A percentile compares a stretch with the other conserved stretches of the same genome.
Conservation (phyloP, 805 yeast genomes). For the Suhomyces sp. region DNA sequence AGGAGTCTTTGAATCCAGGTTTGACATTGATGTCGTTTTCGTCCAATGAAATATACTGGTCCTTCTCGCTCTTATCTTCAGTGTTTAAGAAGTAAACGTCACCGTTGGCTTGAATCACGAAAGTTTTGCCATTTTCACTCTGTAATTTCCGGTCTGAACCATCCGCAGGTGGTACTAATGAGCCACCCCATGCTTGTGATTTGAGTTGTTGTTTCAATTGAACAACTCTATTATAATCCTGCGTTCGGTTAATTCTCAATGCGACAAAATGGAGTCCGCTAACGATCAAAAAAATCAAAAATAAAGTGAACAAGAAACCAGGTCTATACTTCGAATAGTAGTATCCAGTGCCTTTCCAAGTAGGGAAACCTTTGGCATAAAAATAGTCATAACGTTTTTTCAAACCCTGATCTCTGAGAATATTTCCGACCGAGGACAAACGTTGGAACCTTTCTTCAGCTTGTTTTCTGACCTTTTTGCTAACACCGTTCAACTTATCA, state of each 20-base stretch:
- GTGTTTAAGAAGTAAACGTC: conserved; percentile 48
- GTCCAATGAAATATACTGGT: conserved; percentile 38
- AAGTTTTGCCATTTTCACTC: conserved; percentile 46
- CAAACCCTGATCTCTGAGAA: conserved; percentile 55
- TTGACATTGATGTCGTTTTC: conserved; percentile 43
- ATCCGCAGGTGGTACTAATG: conserved; percentile 48
- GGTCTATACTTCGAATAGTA: conserved; percentile 68
- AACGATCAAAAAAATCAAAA: conserved; percentile 48
- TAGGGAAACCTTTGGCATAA: conserved; percentile 79
- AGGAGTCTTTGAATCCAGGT: conserved; percentile 50
- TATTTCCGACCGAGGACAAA: conserved; percentile 70
- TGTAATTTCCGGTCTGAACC: conserved; percentile 44
- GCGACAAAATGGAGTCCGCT: conserved; percentile 58
- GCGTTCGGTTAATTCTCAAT: conserved; percentile 50
- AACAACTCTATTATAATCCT: conserved; percentile 56
- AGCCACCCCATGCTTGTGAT: conserved; percentile 54
- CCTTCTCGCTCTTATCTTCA: conserved; percentile 14
- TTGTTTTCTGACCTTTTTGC: conserved; percentile 35
- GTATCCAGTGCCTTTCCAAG: conserved; percentile 68
- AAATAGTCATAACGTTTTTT: conserved; percentile 81
- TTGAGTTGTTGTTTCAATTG: conserved; percentile 50
- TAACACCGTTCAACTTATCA: conserved; percentile 52
- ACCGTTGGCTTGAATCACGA: conserved; percentile 57
- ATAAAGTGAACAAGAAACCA: conserved; percentile 49
- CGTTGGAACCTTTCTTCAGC: conserved; percentile 75